phyloP scores from a whole-genome alignment of 2,329 filamentous ascomycete species.

The Polychaeton citri region DNA sequence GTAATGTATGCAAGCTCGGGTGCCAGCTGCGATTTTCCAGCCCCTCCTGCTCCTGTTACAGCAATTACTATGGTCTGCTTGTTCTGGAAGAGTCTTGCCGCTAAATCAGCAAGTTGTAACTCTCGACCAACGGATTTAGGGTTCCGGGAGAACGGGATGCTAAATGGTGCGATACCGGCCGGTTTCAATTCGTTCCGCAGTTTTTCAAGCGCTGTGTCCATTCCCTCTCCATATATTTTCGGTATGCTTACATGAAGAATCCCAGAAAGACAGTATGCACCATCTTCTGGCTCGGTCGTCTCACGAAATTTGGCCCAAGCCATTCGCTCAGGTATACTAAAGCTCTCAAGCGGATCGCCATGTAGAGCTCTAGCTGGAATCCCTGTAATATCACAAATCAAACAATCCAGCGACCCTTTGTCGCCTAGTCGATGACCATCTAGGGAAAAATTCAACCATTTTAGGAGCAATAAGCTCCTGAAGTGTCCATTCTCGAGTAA shows the following conservation, averaged over 20 bases:
- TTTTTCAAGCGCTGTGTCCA: not conserved
- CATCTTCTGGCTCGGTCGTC: slow-evolving; percentile 12
- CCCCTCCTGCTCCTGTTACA: not conserved
- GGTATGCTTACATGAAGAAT: slow-evolving; percentile 15
- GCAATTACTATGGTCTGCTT: not conserved
- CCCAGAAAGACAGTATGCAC: slow-evolving; percentile 14
- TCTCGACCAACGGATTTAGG: not conserved
- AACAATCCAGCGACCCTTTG: slow-evolving; percentile 1
- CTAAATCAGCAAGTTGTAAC: not conserved
- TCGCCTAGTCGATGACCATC: slow-evolving; percentile 2
- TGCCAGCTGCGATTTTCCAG: slow-evolving; percentile 14
- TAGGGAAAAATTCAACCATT: slow-evolving; percentile 4
- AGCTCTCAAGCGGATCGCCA: not conserved
- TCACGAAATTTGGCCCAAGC: slow-evolving; percentile 5
- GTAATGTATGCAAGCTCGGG: slow-evolving; percentile 15
- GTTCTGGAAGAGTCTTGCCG: not conserved
- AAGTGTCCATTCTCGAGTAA: slow-evolving; percentile 7
- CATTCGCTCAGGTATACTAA: slow-evolving; percentile 2
- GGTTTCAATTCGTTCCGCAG: not conserved
- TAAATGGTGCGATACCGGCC: not conserved
- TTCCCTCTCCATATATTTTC: slow-evolving; percentile 16
- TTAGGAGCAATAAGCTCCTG: slow-evolving; percentile 7
- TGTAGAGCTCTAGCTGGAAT: slow-evolving; percentile 2
- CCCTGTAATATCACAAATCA: slow-evolving; percentile 2
- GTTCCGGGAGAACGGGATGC: not conserved